Evolutionary conservation across 2,329 filamentous ascomycete species (phyloP).

Genomic region (Colletotrichum falcatum): DNA sequence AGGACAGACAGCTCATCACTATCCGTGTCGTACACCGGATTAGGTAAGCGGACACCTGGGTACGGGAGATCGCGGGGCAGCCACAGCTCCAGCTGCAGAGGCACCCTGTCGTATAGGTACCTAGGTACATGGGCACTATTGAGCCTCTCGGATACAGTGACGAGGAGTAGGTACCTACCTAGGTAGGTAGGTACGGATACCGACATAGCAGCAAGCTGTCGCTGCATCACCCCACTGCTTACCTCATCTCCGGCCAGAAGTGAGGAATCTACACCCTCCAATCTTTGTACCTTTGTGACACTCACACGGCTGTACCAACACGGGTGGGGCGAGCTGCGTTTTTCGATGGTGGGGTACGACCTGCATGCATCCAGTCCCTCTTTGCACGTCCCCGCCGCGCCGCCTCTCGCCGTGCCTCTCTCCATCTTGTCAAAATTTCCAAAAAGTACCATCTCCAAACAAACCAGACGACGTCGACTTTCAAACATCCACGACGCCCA

Average conservation of each 20-base stretch:
- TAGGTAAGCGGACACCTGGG: not conserved
- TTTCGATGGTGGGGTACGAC: conserved; percentile 42
- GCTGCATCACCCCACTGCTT: too few species aligned
- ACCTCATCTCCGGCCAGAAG: conserved; percentile 9
- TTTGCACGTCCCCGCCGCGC: conserved; percentile 25
- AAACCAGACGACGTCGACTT: not conserved
- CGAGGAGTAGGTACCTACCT: not conserved
- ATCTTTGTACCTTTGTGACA: not conserved
- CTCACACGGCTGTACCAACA: not conserved
- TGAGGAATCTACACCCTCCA: not conserved
- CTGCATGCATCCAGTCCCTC: conserved; percentile 28
- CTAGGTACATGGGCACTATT: too few species aligned
- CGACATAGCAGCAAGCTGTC: too few species aligned
- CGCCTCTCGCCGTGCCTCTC: conserved; percentile 20
- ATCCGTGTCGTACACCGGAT: too few species aligned
- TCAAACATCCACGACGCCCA: not conserved
- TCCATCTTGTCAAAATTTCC: conserved; percentile 36
- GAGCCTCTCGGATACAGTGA: too few species aligned
- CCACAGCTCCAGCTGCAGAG: conserved; percentile 2
- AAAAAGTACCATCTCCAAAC: conserved; percentile 12
- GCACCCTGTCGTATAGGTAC: not conserved
- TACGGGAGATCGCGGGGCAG: conserved; percentile 20
- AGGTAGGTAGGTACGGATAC: too few species aligned
- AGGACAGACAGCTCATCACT: too few species aligned
- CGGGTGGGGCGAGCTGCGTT: conserved; percentile 27